phyloP scores from a whole-genome alignment of 192 early-diverging fungal species.

The Dispira simplex region DNA sequence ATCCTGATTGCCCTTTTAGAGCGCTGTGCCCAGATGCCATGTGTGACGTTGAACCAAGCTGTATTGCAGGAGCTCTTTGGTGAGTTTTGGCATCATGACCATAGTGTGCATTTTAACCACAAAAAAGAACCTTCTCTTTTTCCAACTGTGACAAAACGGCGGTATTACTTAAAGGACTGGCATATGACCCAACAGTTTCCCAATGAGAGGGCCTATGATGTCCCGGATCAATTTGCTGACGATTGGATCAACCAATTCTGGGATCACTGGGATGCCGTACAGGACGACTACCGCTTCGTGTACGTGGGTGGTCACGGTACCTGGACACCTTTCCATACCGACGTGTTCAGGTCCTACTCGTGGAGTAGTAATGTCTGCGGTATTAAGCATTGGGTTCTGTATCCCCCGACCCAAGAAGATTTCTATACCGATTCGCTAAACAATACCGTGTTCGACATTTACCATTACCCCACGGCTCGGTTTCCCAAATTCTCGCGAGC shows the following conservation, averaged over 20 bases:
- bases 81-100: not conserved
- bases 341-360: conserved; percentile 62
- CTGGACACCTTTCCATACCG: conserved; percentile 60
- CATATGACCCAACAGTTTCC: conserved; percentile 28
- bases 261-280: conserved; percentile 17
- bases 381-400: conserved; percentile 50
- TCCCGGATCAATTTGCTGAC: conserved; percentile 18
- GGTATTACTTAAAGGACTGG: conserved; percentile 54
- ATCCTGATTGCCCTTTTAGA: not conserved
- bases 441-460: conserved; percentile 39
- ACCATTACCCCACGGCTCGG: conserved; percentile 23
- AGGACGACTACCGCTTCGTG: conserved; percentile 56
- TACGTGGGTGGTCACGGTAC: conserved; percentile 56
- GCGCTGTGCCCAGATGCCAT: not conserved
- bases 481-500: conserved; percentile 35
- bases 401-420: conserved; percentile 43
- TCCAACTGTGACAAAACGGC: not conserved
- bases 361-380: conserved; percentile 67
- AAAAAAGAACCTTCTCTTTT: not conserved
- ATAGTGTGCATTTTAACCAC: not conserved
- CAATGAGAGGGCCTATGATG: conserved; percentile 11
- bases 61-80: not conserved
- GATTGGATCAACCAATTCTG: conserved; percentile 62
- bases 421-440: conserved; percentile 36
- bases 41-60: not conserved